Evolutionary conservation across 306 rosid genomes (phyloP), one percentile per base, ranked within the genome.

Genomic region (Gynostemma pentaphyllum): DNA sequence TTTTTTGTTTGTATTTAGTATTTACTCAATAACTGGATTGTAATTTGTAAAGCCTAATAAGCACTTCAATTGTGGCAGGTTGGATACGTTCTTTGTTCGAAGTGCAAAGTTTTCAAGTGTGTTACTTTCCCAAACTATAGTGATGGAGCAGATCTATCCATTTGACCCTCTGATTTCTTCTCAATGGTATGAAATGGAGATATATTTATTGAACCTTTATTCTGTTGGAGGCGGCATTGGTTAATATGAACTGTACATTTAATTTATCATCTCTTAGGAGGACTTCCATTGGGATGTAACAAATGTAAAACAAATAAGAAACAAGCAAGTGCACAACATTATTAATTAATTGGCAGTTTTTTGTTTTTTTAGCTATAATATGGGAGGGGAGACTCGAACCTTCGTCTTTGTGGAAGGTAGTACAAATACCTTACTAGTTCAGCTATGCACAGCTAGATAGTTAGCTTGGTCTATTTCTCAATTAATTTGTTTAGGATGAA

Each of bases 91-190:
- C 68, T 94, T 64, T 84, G 99, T 76, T 75, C 94, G 3, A 86
- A 68, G 22, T 86, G 99, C 72, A 88, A 88, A 71, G 99, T 88
- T 44, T 88, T 84, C 83, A 86, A 84, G 76, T 86, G 96, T 68
- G 83, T 92, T 16, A 86, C 94, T 66, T 94, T 88, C 70, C 99
- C 97, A 30, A 64, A 84, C 78, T 83, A 68, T 70, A 52, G 37
- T 26, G 96, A 94, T 59, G 86, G 86, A 36, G 72, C 59, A n/a
- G 71, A 71, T 26, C 69, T 78, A 34, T 39, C 78, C 12, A 59
- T 75, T 52, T 80, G 75, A 79, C 64, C 61, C 14, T 54, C 16
- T 6, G 40, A n/a, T 66, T 45, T 21, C 22, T 57, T 62, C 26
- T 55, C 50, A 63, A 45, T 32, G 57, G 27, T 68, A 51, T 34